A percentile compares a stretch with the other conserved stretches of the same genome.
phyloP scores from a whole-genome alignment of 2,329 filamentous ascomycete genomes.

The Talaromyces pinophilus region DNA sequence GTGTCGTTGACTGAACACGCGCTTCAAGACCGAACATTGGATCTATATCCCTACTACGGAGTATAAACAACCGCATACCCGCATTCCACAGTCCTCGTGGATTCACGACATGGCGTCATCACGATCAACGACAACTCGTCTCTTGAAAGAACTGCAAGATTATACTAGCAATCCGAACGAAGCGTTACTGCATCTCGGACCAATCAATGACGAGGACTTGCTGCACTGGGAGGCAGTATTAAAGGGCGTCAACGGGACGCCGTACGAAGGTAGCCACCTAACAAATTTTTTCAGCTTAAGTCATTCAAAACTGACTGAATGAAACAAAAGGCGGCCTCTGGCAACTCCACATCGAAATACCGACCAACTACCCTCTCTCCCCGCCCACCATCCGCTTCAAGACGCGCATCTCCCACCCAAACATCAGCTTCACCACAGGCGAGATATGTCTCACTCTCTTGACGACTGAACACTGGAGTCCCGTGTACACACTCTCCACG shows the following conservation, averaged over 20 bases:
- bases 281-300: neutral
- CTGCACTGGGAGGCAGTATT: constrained; percentile 63
- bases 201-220: constrained; percentile 58
- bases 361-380: constrained; percentile 72
- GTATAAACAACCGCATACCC: neutral
- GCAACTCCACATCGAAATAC: constrained; percentile 76
- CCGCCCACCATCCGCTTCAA: constrained; percentile 78
- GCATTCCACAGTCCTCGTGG: constrained; percentile 12
- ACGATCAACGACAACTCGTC: constrained; percentile 54
- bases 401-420: constrained; percentile 85
- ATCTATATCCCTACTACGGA: neutral
- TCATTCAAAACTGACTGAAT: neutral
- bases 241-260: constrained; percentile 59
- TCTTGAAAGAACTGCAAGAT: constrained; percentile 62
- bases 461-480: constrained; percentile 71
- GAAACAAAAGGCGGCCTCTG: constrained; percentile 66
- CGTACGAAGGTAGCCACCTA: constrained; percentile 57
- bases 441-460: constrained; percentile 94
- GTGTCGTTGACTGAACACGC: neutral
- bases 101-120: constrained; percentile 30
- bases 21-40: neutral
- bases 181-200: constrained; percentile 58
- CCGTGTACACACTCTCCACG: constrained; percentile 72
- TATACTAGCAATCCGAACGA: constrained; percentile 60
- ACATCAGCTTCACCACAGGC: constrained; percentile 71